phyloP scores from a whole-genome alignment of 73 alveolate species.

The Symbiodinium natans region DNA sequence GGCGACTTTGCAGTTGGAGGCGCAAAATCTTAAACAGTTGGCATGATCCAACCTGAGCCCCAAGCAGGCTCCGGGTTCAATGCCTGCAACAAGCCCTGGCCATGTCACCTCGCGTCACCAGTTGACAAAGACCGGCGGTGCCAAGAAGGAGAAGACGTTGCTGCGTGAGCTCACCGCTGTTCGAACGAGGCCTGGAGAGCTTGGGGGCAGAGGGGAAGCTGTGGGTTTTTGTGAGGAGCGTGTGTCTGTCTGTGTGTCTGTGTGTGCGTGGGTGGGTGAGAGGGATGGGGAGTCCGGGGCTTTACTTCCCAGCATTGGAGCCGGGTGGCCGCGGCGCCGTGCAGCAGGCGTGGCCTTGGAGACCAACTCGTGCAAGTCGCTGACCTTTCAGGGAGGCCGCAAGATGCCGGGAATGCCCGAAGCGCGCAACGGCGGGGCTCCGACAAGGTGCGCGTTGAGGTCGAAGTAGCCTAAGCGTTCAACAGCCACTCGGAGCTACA shows the following conservation, averaged over 20 bases:
- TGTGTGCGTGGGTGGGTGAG: no score
- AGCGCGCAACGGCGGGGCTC: no score
- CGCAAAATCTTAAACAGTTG: no score
- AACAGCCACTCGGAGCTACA: no score
- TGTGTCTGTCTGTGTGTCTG: no score
- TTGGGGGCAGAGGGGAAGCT: no score
- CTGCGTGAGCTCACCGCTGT: not conserved
- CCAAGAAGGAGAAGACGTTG: conserved; percentile 64
- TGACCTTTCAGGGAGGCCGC: no score
- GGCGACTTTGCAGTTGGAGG: no score
- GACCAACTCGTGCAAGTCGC: conserved; percentile 3
- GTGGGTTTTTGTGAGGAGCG: no score
- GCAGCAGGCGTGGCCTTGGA: not conserved
- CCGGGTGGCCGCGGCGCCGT: not conserved
- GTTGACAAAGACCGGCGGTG: conserved; percentile 76
- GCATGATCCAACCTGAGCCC: not conserved
- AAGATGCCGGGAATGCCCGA: no score
- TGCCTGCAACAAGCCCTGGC: not conserved
- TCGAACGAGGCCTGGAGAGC: not conserved
- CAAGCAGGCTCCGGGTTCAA: not conserved
- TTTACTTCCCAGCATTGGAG: no score
- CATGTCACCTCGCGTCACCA: not conserved
- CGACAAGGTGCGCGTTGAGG: conserved; percentile 61
- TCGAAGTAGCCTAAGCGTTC: conserved; percentile 36
- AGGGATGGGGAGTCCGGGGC: no score